Base-by-base conservation (phyloP, 2,329 filamentous ascomycete species). In the Fusarium coffeatum region DNA sequence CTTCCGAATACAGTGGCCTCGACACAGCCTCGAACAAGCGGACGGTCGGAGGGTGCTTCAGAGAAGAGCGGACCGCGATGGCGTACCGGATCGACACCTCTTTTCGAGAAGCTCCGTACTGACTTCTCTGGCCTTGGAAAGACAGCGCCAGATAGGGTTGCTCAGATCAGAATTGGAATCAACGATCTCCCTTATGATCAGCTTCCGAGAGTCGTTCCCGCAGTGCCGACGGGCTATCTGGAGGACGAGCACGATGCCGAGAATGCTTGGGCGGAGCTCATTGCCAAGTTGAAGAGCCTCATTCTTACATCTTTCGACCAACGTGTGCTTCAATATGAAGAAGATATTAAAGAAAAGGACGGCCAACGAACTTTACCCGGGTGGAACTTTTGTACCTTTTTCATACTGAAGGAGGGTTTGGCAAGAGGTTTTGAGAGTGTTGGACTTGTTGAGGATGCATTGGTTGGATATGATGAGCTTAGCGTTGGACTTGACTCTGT, bases 301-400 rank as follows among this genome's bases (percentile, higher is more conserved):
- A 98, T 99, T 54, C 83, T 99, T 27, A 88, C 89, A 8, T 97
- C 94, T 2, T 99, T 99, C 77, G 95, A 98, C 80, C 86, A 90
- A 72, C 89, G 96, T 11, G 96, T 99, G 2, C 90, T 88, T 22
- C 95, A 98, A 75, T 99, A 99, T 78, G 96, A 99, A 79, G 94
- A 98, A 64, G 96, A 99, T 73, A 97, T 99, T 72, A 92, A 93
- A 68, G 96, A 98, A 79, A 96, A 94, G 76, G 95, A 98, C 73
- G 88, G 91, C 1, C 94, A 98, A 78, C 88, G 95, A 48, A 90
- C 85, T 34, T 82, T 99, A 20, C 96, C 96, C 0, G 96, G 96
- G 1, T 99, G 96, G 96, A 99, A 99, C 77, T 99, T 99, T 78
- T 98, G 96, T 80, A 99, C 96, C 0, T 99, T 99, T 78, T 99